Evolutionary conservation across 257 asterid species (phyloP).

Genomic region (Fraxinus quadrangulata): DNA sequence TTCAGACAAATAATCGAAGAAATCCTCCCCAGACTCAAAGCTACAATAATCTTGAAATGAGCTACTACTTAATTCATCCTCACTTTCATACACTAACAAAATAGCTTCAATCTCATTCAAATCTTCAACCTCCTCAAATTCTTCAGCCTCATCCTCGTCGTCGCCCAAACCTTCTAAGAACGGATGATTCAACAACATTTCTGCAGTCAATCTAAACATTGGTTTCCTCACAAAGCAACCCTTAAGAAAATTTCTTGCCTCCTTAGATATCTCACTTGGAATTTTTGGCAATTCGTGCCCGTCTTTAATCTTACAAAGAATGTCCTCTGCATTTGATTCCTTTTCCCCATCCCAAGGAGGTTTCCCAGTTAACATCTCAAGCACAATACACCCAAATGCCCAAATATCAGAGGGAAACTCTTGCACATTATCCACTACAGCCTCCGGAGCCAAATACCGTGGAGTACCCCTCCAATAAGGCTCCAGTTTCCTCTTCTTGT

Average conservation of each 20-base stretch:
- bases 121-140: slow-evolving; percentile 51
- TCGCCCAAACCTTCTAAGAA: slow-evolving; percentile 52
- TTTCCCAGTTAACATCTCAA: slow-evolving; percentile 82
- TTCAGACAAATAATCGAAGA: slow-evolving; percentile 47
- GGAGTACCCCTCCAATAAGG: not conserved
- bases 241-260: slow-evolving; percentile 68
- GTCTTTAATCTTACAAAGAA: slow-evolving; percentile 52
- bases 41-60: slow-evolving; percentile 43
- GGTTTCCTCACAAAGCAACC: slow-evolving; percentile 81
- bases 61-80: slow-evolving; percentile 41
- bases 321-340: slow-evolving; percentile 44
- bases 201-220: slow-evolving; percentile 72
- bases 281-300: slow-evolving; percentile 58
- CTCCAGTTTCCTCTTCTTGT: not conserved
- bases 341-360: slow-evolving; percentile 52
- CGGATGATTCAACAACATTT: slow-evolving; percentile 68
- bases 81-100: slow-evolving; percentile 50
- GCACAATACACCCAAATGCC: slow-evolving; percentile 85
- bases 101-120: slow-evolving; percentile 47
- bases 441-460: slow-evolving; percentile 54
- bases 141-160: slow-evolving; percentile 40
- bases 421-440: slow-evolving; percentile 63
- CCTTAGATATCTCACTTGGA: slow-evolving; percentile 59
- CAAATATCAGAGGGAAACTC: slow-evolving; percentile 75
- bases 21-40: slow-evolving; percentile 44